Evolutionary conservation across 345 rosid genomes (phyloP).

Genomic region (Xanthoceras sorbifolium): DNA sequence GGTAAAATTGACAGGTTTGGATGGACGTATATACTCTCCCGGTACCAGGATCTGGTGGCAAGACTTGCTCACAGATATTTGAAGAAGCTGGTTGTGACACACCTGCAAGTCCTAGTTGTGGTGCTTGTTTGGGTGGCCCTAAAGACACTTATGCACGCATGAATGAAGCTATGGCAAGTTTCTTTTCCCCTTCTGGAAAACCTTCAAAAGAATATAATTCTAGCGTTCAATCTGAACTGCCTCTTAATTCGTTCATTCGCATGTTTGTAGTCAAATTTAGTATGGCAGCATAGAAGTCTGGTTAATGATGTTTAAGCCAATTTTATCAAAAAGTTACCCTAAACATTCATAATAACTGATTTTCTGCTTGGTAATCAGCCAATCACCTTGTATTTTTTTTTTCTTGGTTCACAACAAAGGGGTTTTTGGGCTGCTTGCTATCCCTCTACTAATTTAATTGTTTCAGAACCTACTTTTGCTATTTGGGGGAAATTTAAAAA

Average conservation of each 20-base stretch:
- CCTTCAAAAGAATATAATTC: neutral
- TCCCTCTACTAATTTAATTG: no score
- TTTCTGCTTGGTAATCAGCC: neutral
- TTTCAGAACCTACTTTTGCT: neutral
- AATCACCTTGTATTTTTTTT: neutral
- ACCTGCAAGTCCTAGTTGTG: conserved; percentile 94
- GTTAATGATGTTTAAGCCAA: neutral
- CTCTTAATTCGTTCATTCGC: neutral
- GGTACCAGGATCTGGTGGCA: conserved; percentile 95
- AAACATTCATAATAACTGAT: neutral
- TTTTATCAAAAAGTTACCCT: neutral
- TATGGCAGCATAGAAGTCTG: neutral
- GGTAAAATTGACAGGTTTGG: conserved; percentile 65
- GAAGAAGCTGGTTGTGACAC: conserved; percentile 99
- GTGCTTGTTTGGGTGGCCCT: conserved; percentile 99
- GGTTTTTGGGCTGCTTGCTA: neutral
- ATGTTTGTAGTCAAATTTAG: neutral
- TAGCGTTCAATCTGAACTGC: neutral
- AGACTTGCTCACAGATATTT: conserved; percentile 93
- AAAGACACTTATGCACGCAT: conserved; percentile 89
- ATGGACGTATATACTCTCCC: conserved; percentile 84
- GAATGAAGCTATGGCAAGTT: conserved; percentile 78
- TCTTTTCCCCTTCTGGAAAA: neutral
- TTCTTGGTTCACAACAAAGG: neutral
- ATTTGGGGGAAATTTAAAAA: no score